Evolutionary conservation across 305 asterid species (phyloP).

Genomic region (Andrographis paniculata): DNA sequence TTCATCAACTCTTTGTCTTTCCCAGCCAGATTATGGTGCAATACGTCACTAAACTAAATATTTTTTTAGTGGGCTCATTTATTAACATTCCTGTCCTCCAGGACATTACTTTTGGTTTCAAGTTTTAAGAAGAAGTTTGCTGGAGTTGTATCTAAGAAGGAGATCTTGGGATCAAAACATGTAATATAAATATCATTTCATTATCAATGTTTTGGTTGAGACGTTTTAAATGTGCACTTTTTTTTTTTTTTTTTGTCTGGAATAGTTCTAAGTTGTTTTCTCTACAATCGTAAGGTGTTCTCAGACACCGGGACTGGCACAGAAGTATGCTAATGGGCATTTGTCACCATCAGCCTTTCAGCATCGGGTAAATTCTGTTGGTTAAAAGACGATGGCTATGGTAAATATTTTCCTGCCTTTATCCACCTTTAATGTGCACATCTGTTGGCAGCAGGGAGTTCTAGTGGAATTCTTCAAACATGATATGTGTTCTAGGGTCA

Average conservation of each 20-base stretch:
- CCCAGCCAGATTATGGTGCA: constrained; percentile 79
- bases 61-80: constrained; percentile 13
- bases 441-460: constrained; percentile 55
- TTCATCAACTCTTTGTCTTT: constrained; percentile 57
- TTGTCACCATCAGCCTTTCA: constrained; percentile 47
- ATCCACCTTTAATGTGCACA: constrained; percentile 15
- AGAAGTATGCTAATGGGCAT: constrained; percentile 45
- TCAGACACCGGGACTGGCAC: constrained; percentile 86
- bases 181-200: constrained; percentile 30
- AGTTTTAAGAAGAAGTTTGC: constrained; percentile 60
- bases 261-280: constrained; percentile 35
- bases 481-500: constrained; percentile 35
- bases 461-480: constrained; percentile 74
- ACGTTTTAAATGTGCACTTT: constrained; percentile 7
- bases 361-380: constrained; percentile 40
- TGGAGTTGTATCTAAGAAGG: constrained; percentile 58
- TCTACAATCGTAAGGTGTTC: constrained; percentile 52
- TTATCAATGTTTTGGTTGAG: constrained; percentile 2
- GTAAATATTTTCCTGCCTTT: constrained; percentile 1
- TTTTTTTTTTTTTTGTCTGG: constrained; percentile 4
- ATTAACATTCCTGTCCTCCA: constrained; percentile 30
- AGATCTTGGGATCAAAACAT: constrained; percentile 73
- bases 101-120: constrained; percentile 56
- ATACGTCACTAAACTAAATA: constrained; percentile 5
- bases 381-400: constrained; percentile 8